phyloP scores from a whole-genome alignment of 1,284 basidiomycete genomes.

The Entoloma clypeatum region DNA sequence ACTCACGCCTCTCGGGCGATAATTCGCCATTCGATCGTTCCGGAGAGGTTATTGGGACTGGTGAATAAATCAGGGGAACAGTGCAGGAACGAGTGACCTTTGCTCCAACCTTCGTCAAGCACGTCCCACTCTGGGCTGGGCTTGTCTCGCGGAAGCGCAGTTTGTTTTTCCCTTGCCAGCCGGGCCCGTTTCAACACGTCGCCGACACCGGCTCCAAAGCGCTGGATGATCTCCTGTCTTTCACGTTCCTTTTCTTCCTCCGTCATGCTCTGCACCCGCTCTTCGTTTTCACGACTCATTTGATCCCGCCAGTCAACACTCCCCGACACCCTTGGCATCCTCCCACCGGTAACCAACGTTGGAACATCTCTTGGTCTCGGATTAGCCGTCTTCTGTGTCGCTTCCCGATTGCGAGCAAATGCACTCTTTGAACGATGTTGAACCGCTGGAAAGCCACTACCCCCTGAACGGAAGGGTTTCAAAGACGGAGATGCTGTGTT shows the following conservation, averaged over 20 bases:
- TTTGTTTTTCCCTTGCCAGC: constrained; percentile 39
- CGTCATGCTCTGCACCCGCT: constrained; percentile 52
- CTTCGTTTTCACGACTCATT: constrained; percentile 54
- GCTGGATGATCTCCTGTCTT: constrained; percentile 57
- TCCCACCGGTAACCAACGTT: constrained; percentile 15
- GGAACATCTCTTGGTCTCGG: constrained; percentile 27
- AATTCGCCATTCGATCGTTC: constrained; percentile 16
- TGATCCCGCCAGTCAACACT: constrained; percentile 40
- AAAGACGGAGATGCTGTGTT: constrained; percentile 33
- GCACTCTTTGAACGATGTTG: constrained; percentile 64
- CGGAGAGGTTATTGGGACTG: constrained; percentile 27
- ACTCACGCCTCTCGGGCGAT: constrained; percentile 25
- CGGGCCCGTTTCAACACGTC: constrained; percentile 56
- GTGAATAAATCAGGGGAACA: constrained; percentile 4
- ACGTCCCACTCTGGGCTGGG: not conserved
- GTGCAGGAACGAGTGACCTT: not conserved
- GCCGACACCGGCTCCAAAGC: constrained; percentile 61
- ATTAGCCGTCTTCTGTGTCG: constrained; percentile 23
- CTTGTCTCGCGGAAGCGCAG: constrained; percentile 5
- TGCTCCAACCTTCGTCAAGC: constrained; percentile 19
- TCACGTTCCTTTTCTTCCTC: constrained; percentile 56
- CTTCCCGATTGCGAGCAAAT: constrained; percentile 49
- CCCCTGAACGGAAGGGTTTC: constrained; percentile 29
- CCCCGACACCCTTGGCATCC: not conserved
- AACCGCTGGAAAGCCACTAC: constrained; percentile 53